These are phyloP conservation scores for Amaranthus tricolor DNA, from an alignment of 179 eudicot species.

Conservation along the genomic window DNA sequence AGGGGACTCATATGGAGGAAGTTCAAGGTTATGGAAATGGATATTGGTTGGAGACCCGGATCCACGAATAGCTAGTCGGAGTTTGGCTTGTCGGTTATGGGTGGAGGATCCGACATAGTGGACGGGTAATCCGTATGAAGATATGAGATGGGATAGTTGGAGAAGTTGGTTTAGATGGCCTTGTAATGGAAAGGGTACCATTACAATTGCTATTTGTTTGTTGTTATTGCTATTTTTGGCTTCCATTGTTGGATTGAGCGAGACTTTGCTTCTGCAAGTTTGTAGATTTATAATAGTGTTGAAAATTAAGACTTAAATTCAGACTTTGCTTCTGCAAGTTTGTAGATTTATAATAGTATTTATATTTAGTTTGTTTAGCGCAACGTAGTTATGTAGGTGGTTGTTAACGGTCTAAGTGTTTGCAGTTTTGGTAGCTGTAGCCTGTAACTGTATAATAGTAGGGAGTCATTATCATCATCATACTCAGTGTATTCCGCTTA, in stretches of 20 bases:
- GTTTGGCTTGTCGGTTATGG: conserved; percentile 33
- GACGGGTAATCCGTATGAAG: conserved; percentile 30
- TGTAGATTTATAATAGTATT: too few relatives aligned
- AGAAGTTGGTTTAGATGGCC: conserved; percentile 45
- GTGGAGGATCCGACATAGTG: conserved; percentile 12
- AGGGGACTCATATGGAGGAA: conserved; percentile 27
- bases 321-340: too few relatives aligned
- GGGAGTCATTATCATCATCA: too few relatives aligned
- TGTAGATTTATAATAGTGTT: too few relatives aligned
- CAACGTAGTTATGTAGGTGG: too few relatives aligned
- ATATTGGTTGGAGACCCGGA: conserved; percentile 15
- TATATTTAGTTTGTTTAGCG: too few relatives aligned
- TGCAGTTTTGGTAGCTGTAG: too few relatives aligned
- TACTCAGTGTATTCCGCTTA: too few relatives aligned
- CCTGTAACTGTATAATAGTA: too few relatives aligned
- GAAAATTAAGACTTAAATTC: too few relatives aligned
- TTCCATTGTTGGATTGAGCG: background rate
- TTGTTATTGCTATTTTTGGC: background rate
- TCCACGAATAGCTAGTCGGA: conserved; percentile 28
- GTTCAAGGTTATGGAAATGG: conserved; percentile 36
- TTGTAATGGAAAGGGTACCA: conserved; percentile 38
- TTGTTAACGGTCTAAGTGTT: too few relatives aligned
- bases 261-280: too few relatives aligned
- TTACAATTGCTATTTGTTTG: conserved; percentile 18
- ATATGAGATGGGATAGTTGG: conserved; percentile 30